Evolutionary conservation across 2,329 filamentous ascomycete species (phyloP).

Genomic region (Periconia digitata): DNA sequence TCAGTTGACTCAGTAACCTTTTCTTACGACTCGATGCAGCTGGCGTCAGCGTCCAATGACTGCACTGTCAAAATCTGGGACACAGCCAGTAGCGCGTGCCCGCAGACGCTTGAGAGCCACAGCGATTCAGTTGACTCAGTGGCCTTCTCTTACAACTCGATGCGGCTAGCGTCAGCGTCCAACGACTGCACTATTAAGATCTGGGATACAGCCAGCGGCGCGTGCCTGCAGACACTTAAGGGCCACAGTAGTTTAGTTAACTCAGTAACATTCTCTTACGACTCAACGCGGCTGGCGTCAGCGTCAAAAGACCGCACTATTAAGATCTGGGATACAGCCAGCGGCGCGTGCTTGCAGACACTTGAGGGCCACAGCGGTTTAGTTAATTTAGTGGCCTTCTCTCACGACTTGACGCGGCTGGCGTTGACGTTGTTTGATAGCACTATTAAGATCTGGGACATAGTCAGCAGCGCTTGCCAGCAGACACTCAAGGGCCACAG

Average conservation of each 20-base stretch:
- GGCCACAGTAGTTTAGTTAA: background rate
- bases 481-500: background rate
- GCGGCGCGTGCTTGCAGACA: background rate
- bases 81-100: background rate
- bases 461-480: background rate
- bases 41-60: background rate
- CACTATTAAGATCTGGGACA: background rate
- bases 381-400: background rate
- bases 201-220: background rate
- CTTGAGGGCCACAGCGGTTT: background rate
- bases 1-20: background rate
- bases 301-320: background rate
- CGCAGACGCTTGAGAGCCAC: background rate
- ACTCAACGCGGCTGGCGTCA: background rate
- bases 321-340: background rate
- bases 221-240: background rate
- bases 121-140: background rate
- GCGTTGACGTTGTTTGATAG: background rate
- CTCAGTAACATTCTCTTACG: background rate
- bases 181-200: background rate
- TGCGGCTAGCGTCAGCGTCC: background rate
- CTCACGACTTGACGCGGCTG: background rate
- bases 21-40: background rate
- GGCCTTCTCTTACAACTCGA: background rate
- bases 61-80: background rate